Evolutionary conservation across 1,284 basidiomycete genomes (phyloP).

Genomic region (Rhodofomes roseus): DNA sequence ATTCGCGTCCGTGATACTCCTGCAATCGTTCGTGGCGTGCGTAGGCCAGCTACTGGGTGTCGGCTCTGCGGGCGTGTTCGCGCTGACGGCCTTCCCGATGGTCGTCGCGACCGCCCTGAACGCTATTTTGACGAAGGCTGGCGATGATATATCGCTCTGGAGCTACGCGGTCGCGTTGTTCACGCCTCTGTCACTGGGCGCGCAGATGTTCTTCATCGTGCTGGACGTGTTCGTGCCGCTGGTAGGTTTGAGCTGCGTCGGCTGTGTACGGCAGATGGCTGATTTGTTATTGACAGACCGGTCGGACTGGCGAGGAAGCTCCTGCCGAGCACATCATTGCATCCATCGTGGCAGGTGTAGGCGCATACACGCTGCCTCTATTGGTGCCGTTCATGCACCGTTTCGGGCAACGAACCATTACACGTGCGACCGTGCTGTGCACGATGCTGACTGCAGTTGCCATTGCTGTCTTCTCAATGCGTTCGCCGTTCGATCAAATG

Average conservation of each 20-base stretch:
- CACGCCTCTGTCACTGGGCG: constrained; percentile 64
- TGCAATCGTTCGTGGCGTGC: constrained; percentile 51
- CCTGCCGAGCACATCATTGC: constrained; percentile 92
- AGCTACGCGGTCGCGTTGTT: constrained; percentile 66
- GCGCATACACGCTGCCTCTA: constrained; percentile 63
- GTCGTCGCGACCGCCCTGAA: constrained; percentile 54
- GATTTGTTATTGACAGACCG: constrained; percentile 44
- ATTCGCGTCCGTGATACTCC: constrained; percentile 59
- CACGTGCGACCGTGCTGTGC: constrained; percentile 44
- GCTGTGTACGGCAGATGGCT: neutral
- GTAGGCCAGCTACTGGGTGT: constrained; percentile 58
- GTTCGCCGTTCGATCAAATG: constrained; percentile 73
- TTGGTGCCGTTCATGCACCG: constrained; percentile 75
- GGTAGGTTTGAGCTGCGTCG: constrained; percentile 39
- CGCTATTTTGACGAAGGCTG: constrained; percentile 30
- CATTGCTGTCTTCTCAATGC: constrained; percentile 60
- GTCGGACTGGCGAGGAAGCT: constrained; percentile 70
- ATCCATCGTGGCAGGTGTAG: constrained; percentile 60
- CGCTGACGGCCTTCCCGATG: constrained; percentile 52
- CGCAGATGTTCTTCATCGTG: constrained; percentile 67
- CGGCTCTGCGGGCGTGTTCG: constrained; percentile 69
- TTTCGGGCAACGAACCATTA: constrained; percentile 51
- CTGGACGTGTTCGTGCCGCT: constrained; percentile 92
- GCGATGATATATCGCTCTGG: constrained; percentile 45
- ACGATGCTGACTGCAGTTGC: constrained; percentile 45